Conservation (phyloP, 352 stramenopile genomes). For the Phytophthora meadii region DNA sequence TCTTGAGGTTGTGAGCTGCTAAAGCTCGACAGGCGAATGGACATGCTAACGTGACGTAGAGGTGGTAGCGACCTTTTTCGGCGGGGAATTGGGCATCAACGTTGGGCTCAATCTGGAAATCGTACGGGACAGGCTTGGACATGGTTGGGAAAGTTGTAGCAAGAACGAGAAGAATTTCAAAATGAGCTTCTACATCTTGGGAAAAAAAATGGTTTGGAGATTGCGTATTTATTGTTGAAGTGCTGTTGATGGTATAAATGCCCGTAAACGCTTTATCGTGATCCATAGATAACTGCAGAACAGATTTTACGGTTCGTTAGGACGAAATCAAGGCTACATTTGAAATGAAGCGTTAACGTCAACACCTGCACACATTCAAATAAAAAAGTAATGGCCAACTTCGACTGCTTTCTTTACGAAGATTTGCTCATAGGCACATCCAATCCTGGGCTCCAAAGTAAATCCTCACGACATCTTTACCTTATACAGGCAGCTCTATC, state of each 20-base stretch:
- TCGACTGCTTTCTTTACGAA: too few relatives aligned
- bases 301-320: too few relatives aligned
- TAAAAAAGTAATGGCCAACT: too few relatives aligned
- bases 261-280: too few relatives aligned
- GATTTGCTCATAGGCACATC: too few relatives aligned
- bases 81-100: slow-evolving; percentile 26
- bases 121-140: slow-evolving; percentile 25
- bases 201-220: not conserved
- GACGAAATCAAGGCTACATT: too few relatives aligned
- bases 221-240: too few relatives aligned
- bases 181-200: not conserved
- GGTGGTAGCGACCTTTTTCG: slow-evolving; percentile 84
- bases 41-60: not conserved
- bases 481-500: too few relatives aligned
- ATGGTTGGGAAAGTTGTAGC: slow-evolving; percentile 6
- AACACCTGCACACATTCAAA: not conserved
- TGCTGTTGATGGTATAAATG: too few relatives aligned
- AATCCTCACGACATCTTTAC: too few relatives aligned
- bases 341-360: not conserved
- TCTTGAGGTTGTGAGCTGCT: not conserved
- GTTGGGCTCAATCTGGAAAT: slow-evolving; percentile 24
- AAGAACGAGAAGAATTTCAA: not conserved
- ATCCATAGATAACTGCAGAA: too few relatives aligned
- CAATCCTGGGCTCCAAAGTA: too few relatives aligned
- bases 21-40: slow-evolving; percentile 50